Evolutionary conservation across 1,139 yeast genomes (phyloP).

Genomic region (Yarrowia galli): DNA sequence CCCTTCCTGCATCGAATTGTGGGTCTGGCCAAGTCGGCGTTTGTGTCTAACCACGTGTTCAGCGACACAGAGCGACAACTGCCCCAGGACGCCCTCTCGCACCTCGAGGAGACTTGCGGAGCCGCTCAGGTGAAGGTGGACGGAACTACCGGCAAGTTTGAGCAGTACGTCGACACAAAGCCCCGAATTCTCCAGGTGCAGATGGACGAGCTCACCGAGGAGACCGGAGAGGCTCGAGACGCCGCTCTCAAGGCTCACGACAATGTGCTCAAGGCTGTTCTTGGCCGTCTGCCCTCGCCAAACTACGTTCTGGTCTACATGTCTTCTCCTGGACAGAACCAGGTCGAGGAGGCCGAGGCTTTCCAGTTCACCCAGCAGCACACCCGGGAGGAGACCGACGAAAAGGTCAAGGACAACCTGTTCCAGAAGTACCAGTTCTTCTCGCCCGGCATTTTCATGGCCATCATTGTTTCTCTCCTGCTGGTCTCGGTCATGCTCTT

Average conservation of each 20-base stretch:
- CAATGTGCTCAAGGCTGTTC: slow-evolving; percentile 46
- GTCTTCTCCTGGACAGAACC: slow-evolving; percentile 43
- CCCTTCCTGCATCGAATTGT: slow-evolving; percentile 45
- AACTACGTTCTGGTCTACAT: slow-evolving; percentile 50
- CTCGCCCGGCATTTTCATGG: slow-evolving; percentile 74
- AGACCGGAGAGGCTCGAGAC: slow-evolving; percentile 40
- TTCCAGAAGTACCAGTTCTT: slow-evolving; percentile 61
- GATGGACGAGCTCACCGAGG: slow-evolving; percentile 44
- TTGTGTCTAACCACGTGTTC: slow-evolving; percentile 41
- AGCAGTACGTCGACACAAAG: slow-evolving; percentile 46
- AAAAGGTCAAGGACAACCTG: slow-evolving; percentile 42
- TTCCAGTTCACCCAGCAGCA: slow-evolving; percentile 37
- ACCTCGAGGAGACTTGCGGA: slow-evolving; percentile 47
- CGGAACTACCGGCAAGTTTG: slow-evolving; percentile 45
- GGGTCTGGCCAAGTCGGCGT: slow-evolving; percentile 45
- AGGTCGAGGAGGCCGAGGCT: not conserved
- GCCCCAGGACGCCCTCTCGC: slow-evolving; percentile 41
- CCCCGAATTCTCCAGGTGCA: slow-evolving; percentile 49
- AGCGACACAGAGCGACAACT: slow-evolving; percentile 28
- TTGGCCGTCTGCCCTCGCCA: slow-evolving; percentile 49
- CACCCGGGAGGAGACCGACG: slow-evolving; percentile 31
- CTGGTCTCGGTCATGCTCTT: slow-evolving; percentile 60
- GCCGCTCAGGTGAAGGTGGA: slow-evolving; percentile 47
- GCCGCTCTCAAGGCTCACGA: slow-evolving; percentile 46
- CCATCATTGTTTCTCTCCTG: slow-evolving; percentile 63